Evolutionary conservation across 257 asterid genomes (phyloP), one percentile per base, ranked within the genome.

Genomic region (Nicotiana noctiflora): DNA sequence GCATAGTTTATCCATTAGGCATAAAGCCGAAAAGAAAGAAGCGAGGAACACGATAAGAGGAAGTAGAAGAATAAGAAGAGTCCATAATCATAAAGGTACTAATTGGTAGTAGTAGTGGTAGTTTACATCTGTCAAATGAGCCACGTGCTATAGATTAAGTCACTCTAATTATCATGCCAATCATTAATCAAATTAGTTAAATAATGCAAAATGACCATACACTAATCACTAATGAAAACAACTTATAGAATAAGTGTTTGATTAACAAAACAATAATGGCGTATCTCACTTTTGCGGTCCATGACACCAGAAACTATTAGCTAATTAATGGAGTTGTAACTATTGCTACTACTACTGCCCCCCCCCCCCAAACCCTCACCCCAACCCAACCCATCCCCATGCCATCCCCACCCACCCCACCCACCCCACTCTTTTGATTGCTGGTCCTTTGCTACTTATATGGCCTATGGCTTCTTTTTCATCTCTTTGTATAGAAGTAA

Each of bases 131-230:
- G 75, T 29, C 68, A 59, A 60, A 79, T 72, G 68, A 44, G 80
- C 21, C 65, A 21, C 77, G 78, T 72, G 40, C 60, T 46, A 72
- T 46, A 7, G 59, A 46, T 46, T 72, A 72, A 72, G 29, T 44
- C 83, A 70, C 70, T 62, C n/a, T 19, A 52, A 62, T 79, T 79
- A 57, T 27, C 61, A 57, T 21, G 23, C 62, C 60, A 83, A 83
- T 79, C 83, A 83, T 83, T 79, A 74, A 49, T 72, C 49, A 72
- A 72, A 72, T 46, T 79, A 74, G 32, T 72, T 72, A 72, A 72
- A 72, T 46, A 72, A 72, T 72, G 21, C 60, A 46, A 72, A 21
- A 14, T 40, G 60, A 46, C 14, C 57, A 21, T 72, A 46, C 60
- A 21, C 59, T 72, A 23, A 23, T 46, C 77, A 70, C 77, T 19